Evolutionary conservation across 306 rosid species (phyloP), one percentile per base, ranked within the genome.

Genomic region (Morella rubra): DNA sequence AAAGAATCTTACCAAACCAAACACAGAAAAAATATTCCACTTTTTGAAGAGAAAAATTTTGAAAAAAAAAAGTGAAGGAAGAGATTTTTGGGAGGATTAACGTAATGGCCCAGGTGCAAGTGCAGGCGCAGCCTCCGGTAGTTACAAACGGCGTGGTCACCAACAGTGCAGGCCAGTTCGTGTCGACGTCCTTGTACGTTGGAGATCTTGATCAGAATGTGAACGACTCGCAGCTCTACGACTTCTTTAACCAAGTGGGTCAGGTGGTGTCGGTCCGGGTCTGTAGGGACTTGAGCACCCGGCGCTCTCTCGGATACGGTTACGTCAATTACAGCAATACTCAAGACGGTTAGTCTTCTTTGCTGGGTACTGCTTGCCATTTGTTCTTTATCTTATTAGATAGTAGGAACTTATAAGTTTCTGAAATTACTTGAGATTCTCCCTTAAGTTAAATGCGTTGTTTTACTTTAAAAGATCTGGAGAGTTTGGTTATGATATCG

Each of bases 221-320:
- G n/a, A 85, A 72, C 51, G 97, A 91, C 84, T 80, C 91, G 44
- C 91, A 87, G 77, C 91, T 91, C 8, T 91, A 83, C 77, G 92
- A 91, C 45, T 65, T 84, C 56, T 91, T 91, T 69, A 87, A 83
- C 49, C 91, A 84, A 81, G 70, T 91, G 9, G 93, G 92, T 0
- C 89, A 83, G 76, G 93, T 89, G 8, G 74, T 85, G 2, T 89
- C 94, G 22, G 89, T 91, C 54, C 73, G 94, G 41, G 89, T 91
- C n/a, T 91, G 97, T 76, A 86, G 91, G 85, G 97, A 89, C 66
- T 64, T 87, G 74, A 45, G 85, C 54, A 83, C 90, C 2, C 92
- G 89, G 15, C 87, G 94, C 22, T 91, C 94, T 8, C 94, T 91
- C 0, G 97, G 97, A 61, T 89, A 91, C 24, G 93, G 93, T 19